Base-by-base conservation (phyloP, 805 yeast genomes). In the Metschnikowia noctiluminum region DNA sequence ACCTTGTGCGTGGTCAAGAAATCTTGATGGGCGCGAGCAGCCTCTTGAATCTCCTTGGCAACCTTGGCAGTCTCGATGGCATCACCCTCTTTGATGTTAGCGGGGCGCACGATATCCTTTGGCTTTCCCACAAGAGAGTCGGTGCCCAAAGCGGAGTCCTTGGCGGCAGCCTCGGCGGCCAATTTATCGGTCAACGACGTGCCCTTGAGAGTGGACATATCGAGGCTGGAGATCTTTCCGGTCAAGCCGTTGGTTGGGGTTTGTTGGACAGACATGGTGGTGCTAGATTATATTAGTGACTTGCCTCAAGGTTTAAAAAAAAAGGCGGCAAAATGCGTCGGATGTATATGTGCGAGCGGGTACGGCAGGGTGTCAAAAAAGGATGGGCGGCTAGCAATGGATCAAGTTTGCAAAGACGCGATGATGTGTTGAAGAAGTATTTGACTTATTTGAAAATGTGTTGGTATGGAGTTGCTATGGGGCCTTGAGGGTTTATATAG, bases 1-100 rank as follows among this genome's bases (percentile, higher is more conserved):
- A 78, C 81, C 58, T 73, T 78, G 70, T 86, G 92, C 53, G 74
- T 69, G 35, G 67, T 66, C 62, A 86, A 73, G 69, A 86, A 87
- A 42, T 71, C 66, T 51, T 71, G 59, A 68, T 87, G 94, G 30
- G 49, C 53, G 32, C 63, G 69, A 28, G 67, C 69, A 30, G 56
- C 61, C 16, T 52, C 58, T 45, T 56, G 57, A 41, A 51, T 47
- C 57, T 65, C 62, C 61, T 63, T 38, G 37, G 61, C 62, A 34
- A 60, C 62, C 40, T 42, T 49, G 28, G 56, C 61, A 16, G 56
- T 41, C 41, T 58, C 60, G 31, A 57, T 46, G 36, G 61, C 59
- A 37, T 55, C 55, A 13, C 56, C 58, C 44, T 57, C 60, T 38
- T 56, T 52, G 45, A 55, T 45, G 52, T 53, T 42, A 11, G 50